phyloP scores from a whole-genome alignment of 2,329 filamentous ascomycete species.

The Ophiosphaerella narmari region DNA sequence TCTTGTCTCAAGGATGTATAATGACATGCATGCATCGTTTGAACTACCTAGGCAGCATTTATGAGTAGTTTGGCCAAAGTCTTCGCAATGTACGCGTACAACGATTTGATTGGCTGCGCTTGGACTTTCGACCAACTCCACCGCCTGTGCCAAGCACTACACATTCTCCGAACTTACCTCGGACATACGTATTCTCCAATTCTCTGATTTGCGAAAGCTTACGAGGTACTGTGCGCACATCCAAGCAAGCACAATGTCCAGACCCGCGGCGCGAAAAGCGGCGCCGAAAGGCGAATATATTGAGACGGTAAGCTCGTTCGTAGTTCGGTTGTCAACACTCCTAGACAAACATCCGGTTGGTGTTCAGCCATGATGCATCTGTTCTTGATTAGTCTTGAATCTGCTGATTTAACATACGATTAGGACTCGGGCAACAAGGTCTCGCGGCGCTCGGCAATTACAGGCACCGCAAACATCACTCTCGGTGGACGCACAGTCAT shows the following conservation, averaged over 20 bases:
- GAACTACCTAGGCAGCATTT: too few relatives aligned
- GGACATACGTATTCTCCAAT: neutral
- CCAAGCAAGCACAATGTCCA: constrained; percentile 43
- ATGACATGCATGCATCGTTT: too few relatives aligned
- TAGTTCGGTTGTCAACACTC: neutral
- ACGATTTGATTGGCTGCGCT: constrained; percentile 14
- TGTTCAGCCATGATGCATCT: too few relatives aligned
- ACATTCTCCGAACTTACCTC: neutral
- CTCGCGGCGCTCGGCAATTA: constrained; percentile 85
- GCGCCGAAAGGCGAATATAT: constrained; percentile 90
- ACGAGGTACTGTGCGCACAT: too few relatives aligned
- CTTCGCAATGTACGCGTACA: constrained; percentile 6
- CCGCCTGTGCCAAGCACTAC: neutral
- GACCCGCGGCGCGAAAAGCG: constrained; percentile 56
- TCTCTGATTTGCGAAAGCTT: too few relatives aligned
- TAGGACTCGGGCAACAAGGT: constrained; percentile 99
- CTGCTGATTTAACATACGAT: too few relatives aligned
- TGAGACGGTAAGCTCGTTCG: constrained; percentile 69
- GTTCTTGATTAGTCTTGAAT: neutral
- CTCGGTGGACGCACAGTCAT: constrained; percentile 93
- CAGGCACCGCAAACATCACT: constrained; percentile 97
- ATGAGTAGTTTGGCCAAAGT: too few relatives aligned
- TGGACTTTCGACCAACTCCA: neutral
- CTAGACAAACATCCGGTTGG: neutral
- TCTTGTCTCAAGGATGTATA: too few relatives aligned